Percentiles rank a stretch among this genome's conserved stretches.
Evolutionary conservation across 176 grass and related monocot species (phyloP).

Genomic region (Canna indica): DNA sequence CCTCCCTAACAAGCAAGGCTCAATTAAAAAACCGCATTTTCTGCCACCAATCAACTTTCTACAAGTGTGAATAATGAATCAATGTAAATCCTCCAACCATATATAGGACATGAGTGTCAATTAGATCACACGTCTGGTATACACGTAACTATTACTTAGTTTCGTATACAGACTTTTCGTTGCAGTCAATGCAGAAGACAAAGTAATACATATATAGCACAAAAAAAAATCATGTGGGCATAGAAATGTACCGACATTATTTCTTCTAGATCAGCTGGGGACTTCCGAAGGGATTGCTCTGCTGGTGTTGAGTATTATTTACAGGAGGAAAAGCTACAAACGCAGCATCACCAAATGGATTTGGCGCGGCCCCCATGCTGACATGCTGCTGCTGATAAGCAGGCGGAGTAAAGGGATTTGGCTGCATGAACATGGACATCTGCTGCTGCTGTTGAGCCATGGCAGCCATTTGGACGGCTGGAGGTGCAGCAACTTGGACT

Average conservation of each 20-base stretch:
- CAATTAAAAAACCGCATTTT: no score
- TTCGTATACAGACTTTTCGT: no score
- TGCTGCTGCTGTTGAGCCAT: conserved; percentile 78
- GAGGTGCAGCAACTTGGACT: conserved; percentile 47
- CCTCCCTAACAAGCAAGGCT: no score
- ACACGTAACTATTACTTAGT: neutral
- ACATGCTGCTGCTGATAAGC: neutral
- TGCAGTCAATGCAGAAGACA: neutral
- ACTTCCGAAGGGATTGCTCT: conserved; percentile 2
- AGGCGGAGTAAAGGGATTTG: conserved; percentile 38
- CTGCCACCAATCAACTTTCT: no score
- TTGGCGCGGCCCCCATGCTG: neutral
- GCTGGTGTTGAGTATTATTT: neutral
- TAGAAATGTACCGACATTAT: neutral
- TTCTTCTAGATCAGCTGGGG: conserved; percentile 1
- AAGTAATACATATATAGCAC: neutral
- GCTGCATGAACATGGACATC: conserved; percentile 29
- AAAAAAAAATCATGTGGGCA: neutral
- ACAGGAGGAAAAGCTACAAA: neutral
- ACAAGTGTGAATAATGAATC: no score
- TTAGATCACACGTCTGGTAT: neutral
- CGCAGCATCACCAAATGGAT: conserved; percentile 7
- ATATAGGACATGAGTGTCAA: no score
- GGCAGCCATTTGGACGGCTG: conserved; percentile 83
- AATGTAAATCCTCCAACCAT: no score